Evolutionary conservation across 169 alveolate genomes (phyloP).

Genomic region (Cardiosporidium cionae): DNA sequence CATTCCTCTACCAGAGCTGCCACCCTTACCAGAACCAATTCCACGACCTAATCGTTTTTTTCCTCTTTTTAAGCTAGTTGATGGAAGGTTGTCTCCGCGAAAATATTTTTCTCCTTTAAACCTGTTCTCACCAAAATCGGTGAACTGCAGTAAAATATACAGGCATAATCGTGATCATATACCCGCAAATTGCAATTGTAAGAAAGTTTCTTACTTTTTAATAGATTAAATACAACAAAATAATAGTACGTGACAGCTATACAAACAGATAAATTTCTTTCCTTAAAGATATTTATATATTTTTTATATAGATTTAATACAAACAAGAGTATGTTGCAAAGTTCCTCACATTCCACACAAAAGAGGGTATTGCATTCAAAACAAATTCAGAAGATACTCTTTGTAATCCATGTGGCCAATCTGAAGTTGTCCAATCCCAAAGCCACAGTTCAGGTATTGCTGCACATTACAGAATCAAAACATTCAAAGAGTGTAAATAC

Average conservation of each 20-base stretch:
- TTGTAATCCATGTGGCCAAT: background rate
- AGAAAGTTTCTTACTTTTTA: background rate
- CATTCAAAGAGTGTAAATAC: no score
- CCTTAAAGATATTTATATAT: no score
- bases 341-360: background rate
- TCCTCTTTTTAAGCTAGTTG: background rate
- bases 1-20: constrained; percentile 19
- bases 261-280: no score
- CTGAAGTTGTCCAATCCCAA: background rate
- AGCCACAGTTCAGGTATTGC: background rate
- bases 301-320: no score
- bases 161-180: no score
- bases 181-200: background rate
- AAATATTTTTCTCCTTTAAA: constrained; percentile 2
- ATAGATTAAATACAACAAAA: background rate
- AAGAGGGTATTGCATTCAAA: background rate
- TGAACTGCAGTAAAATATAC: no score
- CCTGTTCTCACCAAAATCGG: constrained; percentile 5
- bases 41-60: constrained; percentile 20
- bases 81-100: constrained; percentile 3
- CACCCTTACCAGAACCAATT: constrained; percentile 19
- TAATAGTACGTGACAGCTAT: no score
- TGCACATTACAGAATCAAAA: no score
- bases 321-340: no score
- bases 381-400: background rate